Evolutionary conservation across 1,139 yeast species (phyloP), one percentile per base, ranked within the genome.

Genomic region (Yamadazyma aaseri): DNA sequence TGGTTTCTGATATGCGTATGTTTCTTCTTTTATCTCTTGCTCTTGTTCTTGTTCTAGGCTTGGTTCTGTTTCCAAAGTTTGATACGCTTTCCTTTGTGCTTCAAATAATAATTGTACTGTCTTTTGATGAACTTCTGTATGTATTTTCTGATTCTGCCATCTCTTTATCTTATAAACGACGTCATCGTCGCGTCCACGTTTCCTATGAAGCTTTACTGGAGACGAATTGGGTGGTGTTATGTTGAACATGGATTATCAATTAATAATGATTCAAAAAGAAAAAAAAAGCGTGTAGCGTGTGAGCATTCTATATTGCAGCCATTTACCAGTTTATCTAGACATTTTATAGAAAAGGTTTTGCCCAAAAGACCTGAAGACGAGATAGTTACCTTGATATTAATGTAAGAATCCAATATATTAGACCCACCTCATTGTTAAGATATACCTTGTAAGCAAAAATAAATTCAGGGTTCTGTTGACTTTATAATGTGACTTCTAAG

Each of bases 91-190:
- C 12, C 46, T 31, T 45, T 41, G 63, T 1, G 62, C 55, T 11
- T 48, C 40, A 58, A 65, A 52, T 53, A 65, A 43, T 46, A 64
- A 40, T 11, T 51, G 39, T 1, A 65, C 55, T 0, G 71, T 65
- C 20, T 46, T 40, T 7, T 47, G 34, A 36, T 65, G 72, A 5
- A 46, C 45, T 26, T 63, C 65, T 7, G 61, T 44, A 34, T 55
- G 63, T 18, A 65, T 64, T 33, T 47, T 49, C 8, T 42, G 35
- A 2, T 42, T 45, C 40, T 65, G 71, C 32, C 46, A 29, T 18
- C 56, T 46, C 36, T 62, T 60, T 18, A 26, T 20, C 14, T 24
- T 9, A 3, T 26, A 28, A 5, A 29, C 37, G 4, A 33, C 35
- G 5, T 33, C 36, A 7, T 41, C 42, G 6, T 40, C 42, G 10